A percentile compares a stretch with the other conserved stretches of the same genome.
Conservation (phyloP, 108 stramenopile species). For the Nitzschia inconspicua region DNA sequence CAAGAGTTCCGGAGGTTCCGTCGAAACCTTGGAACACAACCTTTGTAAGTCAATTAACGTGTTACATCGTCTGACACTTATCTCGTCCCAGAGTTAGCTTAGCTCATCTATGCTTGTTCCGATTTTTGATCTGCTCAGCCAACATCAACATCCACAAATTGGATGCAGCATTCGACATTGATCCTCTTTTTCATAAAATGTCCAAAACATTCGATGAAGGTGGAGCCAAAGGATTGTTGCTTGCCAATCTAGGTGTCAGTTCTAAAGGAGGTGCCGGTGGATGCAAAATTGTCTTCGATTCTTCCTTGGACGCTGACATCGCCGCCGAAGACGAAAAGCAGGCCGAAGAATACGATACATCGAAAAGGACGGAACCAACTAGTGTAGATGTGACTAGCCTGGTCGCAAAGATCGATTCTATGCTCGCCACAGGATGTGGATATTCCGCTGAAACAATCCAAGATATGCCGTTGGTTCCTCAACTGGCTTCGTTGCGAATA, state of each 20-base stretch:
- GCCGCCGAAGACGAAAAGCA: neutral
- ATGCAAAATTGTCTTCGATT: conserved; percentile 92
- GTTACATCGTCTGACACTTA: neutral
- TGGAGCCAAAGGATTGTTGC: conserved; percentile 94
- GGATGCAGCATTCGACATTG: conserved; percentile 94
- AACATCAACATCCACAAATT: conserved; percentile 88
- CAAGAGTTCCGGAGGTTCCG: neutral
- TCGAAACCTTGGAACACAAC: conserved; percentile 72
- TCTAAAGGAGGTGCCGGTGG: conserved; percentile 64
- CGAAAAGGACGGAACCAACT: neutral
- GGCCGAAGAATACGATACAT: conserved; percentile 8
- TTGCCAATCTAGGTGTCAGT: conserved; percentile 86
- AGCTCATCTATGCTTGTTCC: neutral
- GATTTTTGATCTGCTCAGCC: conserved; percentile 27
- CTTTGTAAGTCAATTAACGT: conserved; percentile 41
- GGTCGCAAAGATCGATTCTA: conserved; percentile 32
- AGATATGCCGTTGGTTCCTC: conserved; percentile 70
- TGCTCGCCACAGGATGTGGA: conserved; percentile 17
- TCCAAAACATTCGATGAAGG: conserved; percentile 96
- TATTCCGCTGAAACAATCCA: conserved; percentile 14
- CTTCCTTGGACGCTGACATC: conserved; percentile 36
- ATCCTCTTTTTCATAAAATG: conserved; percentile 98
- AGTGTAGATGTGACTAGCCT: conserved; percentile 67
- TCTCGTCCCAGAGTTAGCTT: neutral
- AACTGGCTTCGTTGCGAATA: conserved; percentile 60